A percentile compares a stretch with the other conserved stretches of the same genome.
These are phyloP conservation scores for Globisporangium barbulae DNA, from an alignment of 352 stramenopile species.

Conservation along the genomic window DNA sequence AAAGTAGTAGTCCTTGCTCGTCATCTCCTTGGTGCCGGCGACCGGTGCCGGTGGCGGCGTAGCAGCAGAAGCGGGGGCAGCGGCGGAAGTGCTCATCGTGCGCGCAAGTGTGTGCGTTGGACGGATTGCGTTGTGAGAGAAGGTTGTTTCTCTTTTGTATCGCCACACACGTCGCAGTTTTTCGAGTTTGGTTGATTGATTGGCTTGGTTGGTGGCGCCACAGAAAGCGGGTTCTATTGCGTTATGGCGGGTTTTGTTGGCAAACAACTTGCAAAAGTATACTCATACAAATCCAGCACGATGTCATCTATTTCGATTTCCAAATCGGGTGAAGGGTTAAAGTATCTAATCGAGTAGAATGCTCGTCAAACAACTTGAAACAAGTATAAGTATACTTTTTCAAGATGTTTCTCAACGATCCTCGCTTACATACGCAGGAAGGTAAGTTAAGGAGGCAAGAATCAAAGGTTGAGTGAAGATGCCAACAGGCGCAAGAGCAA, in stretches of 20 bases:
- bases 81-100: conserved; percentile 26
- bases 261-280: too few species aligned
- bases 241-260: too few species aligned
- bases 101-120: neutral
- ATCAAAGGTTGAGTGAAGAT: too few species aligned
- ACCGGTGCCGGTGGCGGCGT: conserved; percentile 19
- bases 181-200: neutral
- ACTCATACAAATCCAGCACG: too few species aligned
- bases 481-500: too few species aligned
- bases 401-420: too few species aligned
- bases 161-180: conserved; percentile 15
- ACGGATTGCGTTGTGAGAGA: conserved; percentile 8
- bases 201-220: conserved; percentile 7
- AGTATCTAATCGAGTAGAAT: too few species aligned
- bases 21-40: conserved; percentile 51
- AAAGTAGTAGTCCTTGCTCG: conserved; percentile 98
- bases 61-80: conserved; percentile 9
- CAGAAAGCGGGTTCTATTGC: neutral
- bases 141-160: conserved; percentile 1
- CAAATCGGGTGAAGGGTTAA: too few species aligned
- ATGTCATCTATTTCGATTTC: too few species aligned
- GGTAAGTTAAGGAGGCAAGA: neutral
- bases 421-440: too few species aligned
- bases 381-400: too few species aligned
- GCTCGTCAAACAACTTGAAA: too few species aligned